These are phyloP conservation scores for Rhododendron griersonianum DNA, from an alignment of 148 eudicot species.

Conservation along the genomic window DNA sequence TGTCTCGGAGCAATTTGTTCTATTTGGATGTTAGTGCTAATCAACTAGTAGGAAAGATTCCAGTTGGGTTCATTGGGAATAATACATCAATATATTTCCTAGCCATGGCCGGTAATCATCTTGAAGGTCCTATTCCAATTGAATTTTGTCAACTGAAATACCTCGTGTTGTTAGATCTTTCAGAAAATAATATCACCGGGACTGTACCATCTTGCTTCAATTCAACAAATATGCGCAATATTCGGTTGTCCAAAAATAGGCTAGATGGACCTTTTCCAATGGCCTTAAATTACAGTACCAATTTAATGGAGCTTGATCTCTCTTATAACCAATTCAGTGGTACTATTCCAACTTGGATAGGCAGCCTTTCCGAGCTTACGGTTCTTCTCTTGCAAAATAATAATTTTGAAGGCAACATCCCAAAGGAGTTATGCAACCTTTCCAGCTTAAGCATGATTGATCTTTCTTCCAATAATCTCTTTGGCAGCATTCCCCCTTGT, in stretches of 20 bases:
- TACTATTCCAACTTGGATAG: background rate
- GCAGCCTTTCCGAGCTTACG: background rate
- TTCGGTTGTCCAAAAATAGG: background rate
- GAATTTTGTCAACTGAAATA: background rate
- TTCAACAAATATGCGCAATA: fast-evolving
- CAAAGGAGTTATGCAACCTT: background rate
- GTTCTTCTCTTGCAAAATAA: background rate
- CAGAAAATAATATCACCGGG: background rate
- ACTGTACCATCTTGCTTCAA: background rate
- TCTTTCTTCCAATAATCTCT: background rate
- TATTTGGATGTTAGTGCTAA: background rate
- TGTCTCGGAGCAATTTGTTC: background rate
- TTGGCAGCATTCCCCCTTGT: background rate
- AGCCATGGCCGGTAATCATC: background rate
- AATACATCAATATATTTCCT: too few relatives aligned
- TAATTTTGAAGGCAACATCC: background rate
- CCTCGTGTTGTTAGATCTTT: background rate
- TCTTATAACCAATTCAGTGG: background rate
- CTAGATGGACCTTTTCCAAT: background rate
- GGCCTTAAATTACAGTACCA: background rate
- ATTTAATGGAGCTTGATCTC: background rate
- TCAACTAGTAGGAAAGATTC: background rate
- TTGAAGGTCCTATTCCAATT: background rate
- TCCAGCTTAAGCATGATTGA: background rate
- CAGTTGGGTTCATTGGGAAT: background rate